Evolutionary conservation across 2,329 filamentous ascomycete species (phyloP).

Genomic region (Monosporascus cannonballus): DNA sequence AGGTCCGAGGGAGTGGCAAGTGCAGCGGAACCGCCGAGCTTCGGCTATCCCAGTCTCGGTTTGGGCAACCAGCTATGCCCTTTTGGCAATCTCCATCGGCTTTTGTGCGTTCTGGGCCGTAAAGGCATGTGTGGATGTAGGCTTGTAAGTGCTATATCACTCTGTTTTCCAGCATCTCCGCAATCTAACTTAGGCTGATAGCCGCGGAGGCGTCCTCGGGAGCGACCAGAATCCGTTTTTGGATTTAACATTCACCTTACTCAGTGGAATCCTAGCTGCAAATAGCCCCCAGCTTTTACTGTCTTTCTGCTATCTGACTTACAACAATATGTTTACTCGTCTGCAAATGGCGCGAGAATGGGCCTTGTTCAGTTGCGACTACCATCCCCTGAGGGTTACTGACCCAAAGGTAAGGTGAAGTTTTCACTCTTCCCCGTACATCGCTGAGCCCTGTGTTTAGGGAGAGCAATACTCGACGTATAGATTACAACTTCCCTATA

Average conservation of each 20-base stretch:
- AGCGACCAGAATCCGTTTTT: not conserved
- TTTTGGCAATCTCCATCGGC: conserved; percentile 8
- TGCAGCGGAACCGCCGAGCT: conserved; percentile 1
- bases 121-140: not conserved
- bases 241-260: not conserved
- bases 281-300: conserved; percentile 35
- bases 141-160: not conserved
- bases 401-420: conserved; percentile 14
- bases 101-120: conserved; percentile 3
- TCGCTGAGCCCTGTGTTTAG: not conserved
- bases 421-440: not conserved
- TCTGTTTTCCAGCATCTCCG: not conserved
- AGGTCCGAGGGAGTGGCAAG: conserved; percentile 8
- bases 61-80: conserved; percentile 12
- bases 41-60: conserved; percentile 8
- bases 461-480: conserved; percentile 30
- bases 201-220: not conserved
- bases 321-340: conserved; percentile 36
- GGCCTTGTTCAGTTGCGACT: conserved; percentile 24
- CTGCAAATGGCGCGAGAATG: conserved; percentile 38
- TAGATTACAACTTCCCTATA: conserved; percentile 34
- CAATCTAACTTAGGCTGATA: not conserved
- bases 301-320: conserved; percentile 33
- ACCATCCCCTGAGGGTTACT: conserved; percentile 29
- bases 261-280: conserved; percentile 15